These are phyloP conservation scores for Cyberlindnera lachancei DNA, from an alignment of 805 yeast genomes.

Conservation along the genomic window DNA sequence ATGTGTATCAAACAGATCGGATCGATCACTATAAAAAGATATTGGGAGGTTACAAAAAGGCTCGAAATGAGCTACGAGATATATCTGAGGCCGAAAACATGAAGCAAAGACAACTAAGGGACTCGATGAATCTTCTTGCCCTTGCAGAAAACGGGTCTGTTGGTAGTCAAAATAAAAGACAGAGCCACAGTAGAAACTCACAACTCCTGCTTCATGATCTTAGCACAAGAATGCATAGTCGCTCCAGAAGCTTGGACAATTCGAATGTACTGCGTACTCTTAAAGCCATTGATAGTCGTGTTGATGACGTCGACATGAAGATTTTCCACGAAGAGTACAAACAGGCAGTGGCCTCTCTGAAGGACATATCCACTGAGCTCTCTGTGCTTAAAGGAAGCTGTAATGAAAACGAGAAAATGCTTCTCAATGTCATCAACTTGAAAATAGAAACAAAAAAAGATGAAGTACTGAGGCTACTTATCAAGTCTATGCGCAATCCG, in stretches of 20 bases:
- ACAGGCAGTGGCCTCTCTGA: conserved; percentile 30
- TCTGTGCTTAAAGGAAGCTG: conserved; percentile 9
- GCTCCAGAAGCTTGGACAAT: conserved; percentile 45
- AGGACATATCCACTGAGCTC: conserved; percentile 27
- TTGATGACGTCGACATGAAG: conserved; percentile 64
- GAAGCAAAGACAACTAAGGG: conserved; percentile 35
- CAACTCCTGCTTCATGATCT: conserved; percentile 44
- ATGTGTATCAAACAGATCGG: conserved; percentile 55
- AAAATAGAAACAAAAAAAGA: conserved; percentile 27
- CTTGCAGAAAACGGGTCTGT: conserved; percentile 13
- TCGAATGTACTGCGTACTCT: conserved; percentile 37
- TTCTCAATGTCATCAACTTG: conserved; percentile 26
- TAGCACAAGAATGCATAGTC: conserved; percentile 53
- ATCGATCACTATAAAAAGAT: conserved; percentile 49
- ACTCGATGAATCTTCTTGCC: conserved; percentile 37
- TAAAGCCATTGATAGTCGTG: conserved; percentile 47
- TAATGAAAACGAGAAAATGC: conserved; percentile 22
- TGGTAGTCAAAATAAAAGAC: conserved; percentile 18
- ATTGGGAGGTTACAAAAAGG: conserved; percentile 48
- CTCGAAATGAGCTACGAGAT: conserved; percentile 52
- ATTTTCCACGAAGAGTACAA: conserved; percentile 53
- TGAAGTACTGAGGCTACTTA: conserved; percentile 25
- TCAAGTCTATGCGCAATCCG: conserved; percentile 26
- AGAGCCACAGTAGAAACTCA: conserved; percentile 25
- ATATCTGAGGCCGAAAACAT: conserved; percentile 43